phyloP scores from a whole-genome alignment of 345 rosid genomes.

The Arabis hirsuta region DNA sequence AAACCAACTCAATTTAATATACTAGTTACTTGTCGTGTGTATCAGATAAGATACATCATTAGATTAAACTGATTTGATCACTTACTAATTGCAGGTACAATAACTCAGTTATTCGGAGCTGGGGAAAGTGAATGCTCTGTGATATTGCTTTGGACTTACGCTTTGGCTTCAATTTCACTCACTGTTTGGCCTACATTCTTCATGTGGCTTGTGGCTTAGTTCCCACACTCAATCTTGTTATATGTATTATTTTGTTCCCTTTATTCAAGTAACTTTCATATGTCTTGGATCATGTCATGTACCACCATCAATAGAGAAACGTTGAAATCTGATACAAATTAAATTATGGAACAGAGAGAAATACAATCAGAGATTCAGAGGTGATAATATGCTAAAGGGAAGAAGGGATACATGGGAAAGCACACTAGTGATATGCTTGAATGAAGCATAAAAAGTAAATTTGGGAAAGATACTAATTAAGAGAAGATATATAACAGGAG shows the following conservation, averaged over 20 bases:
- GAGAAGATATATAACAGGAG: too few relatives aligned
- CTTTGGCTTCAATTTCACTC: conserved; percentile 62
- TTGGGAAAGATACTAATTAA: too few relatives aligned
- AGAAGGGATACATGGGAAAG: too few relatives aligned
- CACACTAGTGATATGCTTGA: too few relatives aligned
- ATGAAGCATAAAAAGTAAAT: too few relatives aligned
- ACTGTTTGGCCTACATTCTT: conserved; percentile 71
- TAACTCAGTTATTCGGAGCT: conserved; percentile 64
- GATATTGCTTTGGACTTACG: conserved; percentile 68
- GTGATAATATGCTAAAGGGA: too few relatives aligned
- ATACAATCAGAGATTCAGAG: too few relatives aligned
- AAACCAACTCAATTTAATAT: too few relatives aligned
- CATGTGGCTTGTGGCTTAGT: conserved; percentile 65
- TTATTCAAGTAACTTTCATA: background rate
- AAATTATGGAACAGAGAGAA: too few relatives aligned
- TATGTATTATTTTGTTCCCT: conserved; percentile 15
- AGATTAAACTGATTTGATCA: background rate
- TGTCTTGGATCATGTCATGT: too few relatives aligned
- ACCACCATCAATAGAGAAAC: too few relatives aligned
- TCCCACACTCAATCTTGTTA: background rate
- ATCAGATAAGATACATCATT: background rate
- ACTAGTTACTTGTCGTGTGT: background rate
- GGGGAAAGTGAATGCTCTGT: conserved; percentile 76
- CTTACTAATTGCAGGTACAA: conserved; percentile 51
- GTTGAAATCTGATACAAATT: too few relatives aligned